Evolutionary conservation across 1,139 yeast genomes (phyloP).

Genomic region (Nakaseomyces delphensis): DNA sequence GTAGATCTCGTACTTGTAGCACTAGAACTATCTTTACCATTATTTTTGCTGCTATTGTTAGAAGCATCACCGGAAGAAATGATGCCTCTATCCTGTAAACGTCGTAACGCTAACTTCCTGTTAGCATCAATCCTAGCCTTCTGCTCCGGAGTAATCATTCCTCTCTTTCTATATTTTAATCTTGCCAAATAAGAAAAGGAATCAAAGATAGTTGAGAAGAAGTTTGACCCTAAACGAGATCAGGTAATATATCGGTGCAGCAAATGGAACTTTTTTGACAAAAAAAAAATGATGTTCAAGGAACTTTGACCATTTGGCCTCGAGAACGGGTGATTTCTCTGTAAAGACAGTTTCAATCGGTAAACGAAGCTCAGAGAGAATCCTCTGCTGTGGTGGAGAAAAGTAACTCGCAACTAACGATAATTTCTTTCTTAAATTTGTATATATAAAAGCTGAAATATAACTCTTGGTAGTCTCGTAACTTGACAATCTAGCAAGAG

Average conservation of each 20-base stretch:
- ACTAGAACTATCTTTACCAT: background rate
- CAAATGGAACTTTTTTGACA: no score
- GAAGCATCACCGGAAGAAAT: conserved; percentile 7
- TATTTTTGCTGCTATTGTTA: background rate
- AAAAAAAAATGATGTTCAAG: no score
- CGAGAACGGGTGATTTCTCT: no score
- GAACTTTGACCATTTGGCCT: no score
- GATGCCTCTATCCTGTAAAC: conserved; percentile 37
- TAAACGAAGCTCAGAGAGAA: background rate
- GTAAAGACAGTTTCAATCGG: background rate
- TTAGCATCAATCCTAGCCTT: conserved; percentile 40
- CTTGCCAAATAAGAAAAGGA: no score
- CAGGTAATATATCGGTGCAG: conserved; percentile 1
- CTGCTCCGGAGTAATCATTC: conserved; percentile 46
- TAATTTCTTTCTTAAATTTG: background rate
- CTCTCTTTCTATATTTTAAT: no score
- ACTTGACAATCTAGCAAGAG: background rate
- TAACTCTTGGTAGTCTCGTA: background rate
- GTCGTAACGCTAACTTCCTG: conserved; percentile 49
- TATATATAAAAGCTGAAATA: background rate
- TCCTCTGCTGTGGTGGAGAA: background rate
- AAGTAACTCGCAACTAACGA: background rate
- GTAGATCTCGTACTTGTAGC: background rate
- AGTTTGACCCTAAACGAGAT: conserved; percentile 4
- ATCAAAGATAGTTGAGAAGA: no score